Percentiles rank a stretch among this genome's conserved stretches.
Conservation (phyloP, 2,329 filamentous ascomycete genomes). For the Fusarium austroafricanum region DNA sequence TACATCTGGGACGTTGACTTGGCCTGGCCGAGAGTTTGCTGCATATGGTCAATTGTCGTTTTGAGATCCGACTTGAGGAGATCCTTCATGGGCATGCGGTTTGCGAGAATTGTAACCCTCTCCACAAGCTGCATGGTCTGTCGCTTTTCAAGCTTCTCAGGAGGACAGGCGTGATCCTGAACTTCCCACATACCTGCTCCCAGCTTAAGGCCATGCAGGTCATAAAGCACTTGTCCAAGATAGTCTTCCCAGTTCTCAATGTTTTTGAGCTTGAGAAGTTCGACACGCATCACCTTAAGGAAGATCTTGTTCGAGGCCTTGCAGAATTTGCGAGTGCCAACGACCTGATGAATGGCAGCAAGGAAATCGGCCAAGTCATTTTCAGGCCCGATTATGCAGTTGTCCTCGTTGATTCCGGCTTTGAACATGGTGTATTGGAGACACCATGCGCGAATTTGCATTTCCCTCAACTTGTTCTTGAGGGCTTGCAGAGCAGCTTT, state of each 20-base stretch:
- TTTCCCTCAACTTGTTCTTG: constrained; percentile 80
- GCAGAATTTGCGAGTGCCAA: constrained; percentile 88
- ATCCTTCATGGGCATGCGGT: constrained; percentile 89
- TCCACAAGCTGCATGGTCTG: constrained; percentile 86
- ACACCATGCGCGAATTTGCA: constrained; percentile 89
- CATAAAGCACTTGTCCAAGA: constrained; percentile 84
- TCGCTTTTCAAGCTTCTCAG: constrained; percentile 81
- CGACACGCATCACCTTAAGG: constrained; percentile 87
- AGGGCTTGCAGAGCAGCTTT: constrained; percentile 64
- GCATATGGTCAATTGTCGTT: constrained; percentile 90
- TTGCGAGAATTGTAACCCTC: constrained; percentile 83
- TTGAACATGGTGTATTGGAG: constrained; percentile 85
- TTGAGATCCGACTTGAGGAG: constrained; percentile 92
- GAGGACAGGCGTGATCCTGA: constrained; percentile 81
- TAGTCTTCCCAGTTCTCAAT: constrained; percentile 88
- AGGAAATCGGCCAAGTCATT: constrained; percentile 84
- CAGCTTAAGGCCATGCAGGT: constrained; percentile 84
- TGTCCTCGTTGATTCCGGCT: constrained; percentile 77
- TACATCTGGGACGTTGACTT: constrained; percentile 83
- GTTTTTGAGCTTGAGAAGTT: constrained; percentile 80
- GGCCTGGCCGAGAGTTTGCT: constrained; percentile 82
- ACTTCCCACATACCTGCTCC: constrained; percentile 74
- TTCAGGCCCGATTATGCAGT: constrained; percentile 72
- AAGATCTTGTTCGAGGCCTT: constrained; percentile 88
- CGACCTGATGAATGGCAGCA: constrained; percentile 82